Evolutionary conservation across 2,329 filamentous ascomycete genomes (phyloP).

Genomic region (Botryotinia convoluta): DNA sequence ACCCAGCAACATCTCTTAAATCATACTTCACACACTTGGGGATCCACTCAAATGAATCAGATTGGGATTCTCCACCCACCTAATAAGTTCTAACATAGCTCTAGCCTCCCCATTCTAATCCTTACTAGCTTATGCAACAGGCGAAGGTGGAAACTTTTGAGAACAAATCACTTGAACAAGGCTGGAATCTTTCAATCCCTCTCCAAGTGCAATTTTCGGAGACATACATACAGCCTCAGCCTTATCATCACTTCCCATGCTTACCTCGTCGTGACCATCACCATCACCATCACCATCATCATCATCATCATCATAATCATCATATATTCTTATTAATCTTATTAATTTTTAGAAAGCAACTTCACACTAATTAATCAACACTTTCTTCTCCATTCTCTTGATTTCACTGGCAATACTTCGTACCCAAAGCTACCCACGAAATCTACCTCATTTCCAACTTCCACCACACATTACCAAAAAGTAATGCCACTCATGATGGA

Average conservation of each 20-base stretch:
- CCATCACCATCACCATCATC: neutral
- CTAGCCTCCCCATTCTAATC: slow-evolving; percentile 1
- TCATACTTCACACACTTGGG: neutral
- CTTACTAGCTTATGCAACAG: slow-evolving; percentile 15
- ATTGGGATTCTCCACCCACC: neutral
- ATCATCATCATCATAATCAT: neutral
- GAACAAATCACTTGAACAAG: neutral
- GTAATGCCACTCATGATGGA: slow-evolving; percentile 55
- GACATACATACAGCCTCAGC: neutral
- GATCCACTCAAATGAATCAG: neutral
- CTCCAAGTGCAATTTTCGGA: neutral
- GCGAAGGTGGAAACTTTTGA: neutral
- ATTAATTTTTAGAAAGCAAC: neutral
- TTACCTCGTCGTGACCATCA: neutral
- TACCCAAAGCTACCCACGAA: neutral
- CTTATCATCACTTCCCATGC: neutral
- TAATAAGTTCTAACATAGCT: neutral
- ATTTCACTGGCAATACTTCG: neutral
- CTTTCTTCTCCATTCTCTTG: neutral
- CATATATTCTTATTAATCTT: neutral
- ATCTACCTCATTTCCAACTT: neutral
- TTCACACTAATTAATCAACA: neutral
- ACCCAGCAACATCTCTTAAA: slow-evolving; percentile 11
- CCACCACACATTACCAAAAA: neutral
- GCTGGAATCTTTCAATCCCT: neutral